Percentiles rank a stretch among this genome's conserved stretches.
These are phyloP conservation scores for Polyporus tsugae DNA, from an alignment of 1,284 basidiomycete genomes.

Conservation along the genomic window DNA sequence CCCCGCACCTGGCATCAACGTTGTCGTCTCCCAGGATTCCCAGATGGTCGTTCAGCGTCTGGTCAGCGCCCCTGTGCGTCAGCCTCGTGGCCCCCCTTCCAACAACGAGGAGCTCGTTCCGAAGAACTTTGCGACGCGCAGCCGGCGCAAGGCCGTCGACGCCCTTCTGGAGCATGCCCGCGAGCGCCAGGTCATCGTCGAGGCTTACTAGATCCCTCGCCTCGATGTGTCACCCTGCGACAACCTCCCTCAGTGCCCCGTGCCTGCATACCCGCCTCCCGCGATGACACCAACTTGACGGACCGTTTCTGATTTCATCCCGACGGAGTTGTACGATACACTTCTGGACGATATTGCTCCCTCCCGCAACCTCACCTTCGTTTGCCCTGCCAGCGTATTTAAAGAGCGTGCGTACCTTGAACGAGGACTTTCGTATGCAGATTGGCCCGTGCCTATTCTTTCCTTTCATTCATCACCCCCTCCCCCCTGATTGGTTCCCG, in stretches of 20 bases:
- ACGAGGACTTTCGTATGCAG: constrained; percentile 38
- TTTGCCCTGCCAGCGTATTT: constrained; percentile 39
- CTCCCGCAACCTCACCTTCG: constrained; percentile 32
- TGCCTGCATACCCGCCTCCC: constrained; percentile 9
- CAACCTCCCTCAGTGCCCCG: constrained; percentile 6
- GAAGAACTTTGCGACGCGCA: constrained; percentile 88
- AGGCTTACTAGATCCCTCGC: constrained; percentile 57
- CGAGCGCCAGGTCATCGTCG: constrained; percentile 68
- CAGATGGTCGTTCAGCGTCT: constrained; percentile 55
- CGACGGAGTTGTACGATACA: constrained; percentile 39
- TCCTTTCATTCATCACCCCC: constrained; percentile 22
- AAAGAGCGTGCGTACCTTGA: constrained; percentile 38
- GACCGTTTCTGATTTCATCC: constrained; percentile 23
- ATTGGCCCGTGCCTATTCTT: constrained; percentile 32
- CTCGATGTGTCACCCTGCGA: constrained; percentile 11
- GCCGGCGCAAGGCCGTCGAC: constrained; percentile 82
- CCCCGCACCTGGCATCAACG: constrained; percentile 52
- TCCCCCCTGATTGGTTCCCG: constrained; percentile 8
- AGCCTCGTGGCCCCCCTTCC: constrained; percentile 87
- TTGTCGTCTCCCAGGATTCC: constrained; percentile 41
- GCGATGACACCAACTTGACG: constrained; percentile 20
- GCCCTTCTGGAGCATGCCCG: constrained; percentile 74
- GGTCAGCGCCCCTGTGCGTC: constrained; percentile 76
- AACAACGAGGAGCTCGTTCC: constrained; percentile 87
- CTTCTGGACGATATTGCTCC: constrained; percentile 30